Evolutionary conservation across 495 filamentous ascomycete species (phyloP).

Genomic region (Podospora comata): DNA sequence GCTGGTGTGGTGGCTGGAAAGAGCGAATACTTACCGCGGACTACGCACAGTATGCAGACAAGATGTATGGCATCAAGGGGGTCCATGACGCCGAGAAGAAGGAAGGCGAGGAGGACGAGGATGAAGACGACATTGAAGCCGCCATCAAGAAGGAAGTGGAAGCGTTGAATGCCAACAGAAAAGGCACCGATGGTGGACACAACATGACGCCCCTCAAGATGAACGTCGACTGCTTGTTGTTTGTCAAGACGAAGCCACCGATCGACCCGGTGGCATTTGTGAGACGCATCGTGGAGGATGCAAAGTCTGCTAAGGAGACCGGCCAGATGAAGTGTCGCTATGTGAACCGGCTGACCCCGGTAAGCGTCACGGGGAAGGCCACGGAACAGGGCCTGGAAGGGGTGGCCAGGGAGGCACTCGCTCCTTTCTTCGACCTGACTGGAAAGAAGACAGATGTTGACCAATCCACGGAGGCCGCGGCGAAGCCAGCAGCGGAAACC

Average conservation of each 20-base stretch:
- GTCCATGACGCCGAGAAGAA: conserved; percentile 35
- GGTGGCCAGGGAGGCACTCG: conserved; percentile 66
- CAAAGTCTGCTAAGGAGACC: conserved; percentile 43
- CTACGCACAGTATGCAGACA: conserved; percentile 50
- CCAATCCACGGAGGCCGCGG: neutral
- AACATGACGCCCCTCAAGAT: conserved; percentile 63
- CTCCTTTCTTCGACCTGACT: conserved; percentile 64
- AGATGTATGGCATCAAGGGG: conserved; percentile 52
- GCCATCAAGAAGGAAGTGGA: conserved; percentile 76
- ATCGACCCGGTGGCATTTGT: conserved; percentile 81
- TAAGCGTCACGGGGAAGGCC: conserved; percentile 72
- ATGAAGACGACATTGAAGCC: conserved; percentile 69
- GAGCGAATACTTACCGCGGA: neutral
- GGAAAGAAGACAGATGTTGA: conserved; percentile 19
- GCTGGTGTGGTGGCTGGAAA: neutral
- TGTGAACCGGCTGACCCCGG: conserved; percentile 80
- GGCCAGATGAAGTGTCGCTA: conserved; percentile 64
- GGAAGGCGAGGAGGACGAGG: conserved; percentile 35
- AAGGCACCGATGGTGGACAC: conserved; percentile 35
- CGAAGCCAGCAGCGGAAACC: neutral
- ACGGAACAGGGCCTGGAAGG: conserved; percentile 70
- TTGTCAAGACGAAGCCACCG: conserved; percentile 62
- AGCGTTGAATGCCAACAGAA: conserved; percentile 53
- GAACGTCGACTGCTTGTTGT: conserved; percentile 73
- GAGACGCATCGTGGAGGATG: conserved; percentile 67